Evolutionary conservation across 805 yeast species (phyloP).

Genomic region (Candida sphagnicola): DNA sequence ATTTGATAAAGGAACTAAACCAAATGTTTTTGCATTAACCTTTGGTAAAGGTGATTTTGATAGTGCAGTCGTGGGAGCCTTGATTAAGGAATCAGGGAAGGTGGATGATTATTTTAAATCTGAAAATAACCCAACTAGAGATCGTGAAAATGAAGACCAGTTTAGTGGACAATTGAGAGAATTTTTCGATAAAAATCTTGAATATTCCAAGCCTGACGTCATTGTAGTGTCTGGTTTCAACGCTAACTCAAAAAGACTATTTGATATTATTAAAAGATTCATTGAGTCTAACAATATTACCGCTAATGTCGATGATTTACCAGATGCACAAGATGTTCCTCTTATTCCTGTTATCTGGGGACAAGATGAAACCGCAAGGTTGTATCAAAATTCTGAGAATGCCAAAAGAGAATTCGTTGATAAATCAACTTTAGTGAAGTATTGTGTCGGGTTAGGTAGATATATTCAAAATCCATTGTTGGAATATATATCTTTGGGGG

Average conservation of each 20-base stretch:
- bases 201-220: constrained; percentile 67
- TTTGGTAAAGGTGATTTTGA: constrained; percentile 82
- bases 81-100: constrained; percentile 76
- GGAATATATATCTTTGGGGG: constrained; percentile 80
- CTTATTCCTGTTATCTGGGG: constrained; percentile 73
- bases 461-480: constrained; percentile 89
- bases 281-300: constrained; percentile 52
- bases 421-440: constrained; percentile 73
- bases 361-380: constrained; percentile 88
- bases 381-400: constrained; percentile 75
- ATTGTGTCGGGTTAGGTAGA: constrained; percentile 86
- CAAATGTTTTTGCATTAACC: constrained; percentile 77
- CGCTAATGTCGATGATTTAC: constrained; percentile 46
- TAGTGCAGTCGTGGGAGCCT: constrained; percentile 83
- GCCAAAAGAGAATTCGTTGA: constrained; percentile 81
- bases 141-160: constrained; percentile 37
- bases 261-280: constrained; percentile 51
- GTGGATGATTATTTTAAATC: constrained; percentile 75
- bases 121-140: constrained; percentile 60
- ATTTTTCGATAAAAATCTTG: constrained; percentile 58
- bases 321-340: constrained; percentile 40
- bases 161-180: constrained; percentile 63
- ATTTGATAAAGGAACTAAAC: constrained; percentile 74
- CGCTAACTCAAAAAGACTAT: constrained; percentile 62
- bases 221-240: constrained; percentile 87